Percentiles rank a stretch among this genome's conserved stretches.
phyloP scores from a whole-genome alignment of 2,329 filamentous ascomycete genomes.

The Phyllosticta citriasiana region DNA sequence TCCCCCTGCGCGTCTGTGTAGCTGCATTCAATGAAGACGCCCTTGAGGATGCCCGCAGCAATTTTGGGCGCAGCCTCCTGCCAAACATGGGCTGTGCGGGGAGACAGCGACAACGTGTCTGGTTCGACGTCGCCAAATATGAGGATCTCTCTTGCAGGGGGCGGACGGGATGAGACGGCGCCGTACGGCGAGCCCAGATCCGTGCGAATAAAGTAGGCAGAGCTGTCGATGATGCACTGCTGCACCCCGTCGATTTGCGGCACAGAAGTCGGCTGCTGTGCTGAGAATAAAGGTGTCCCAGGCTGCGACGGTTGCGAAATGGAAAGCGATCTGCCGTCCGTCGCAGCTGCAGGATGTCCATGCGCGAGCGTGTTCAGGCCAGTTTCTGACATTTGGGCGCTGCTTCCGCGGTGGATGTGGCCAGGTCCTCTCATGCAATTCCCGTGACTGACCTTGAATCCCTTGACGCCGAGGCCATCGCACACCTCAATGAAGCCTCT shows the following conservation, averaged over 20 bases:
- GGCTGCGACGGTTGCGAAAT: constrained; percentile 24
- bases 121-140: constrained; percentile 96
- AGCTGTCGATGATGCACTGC: constrained; percentile 71
- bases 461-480: constrained; percentile 80
- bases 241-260: constrained; percentile 18
- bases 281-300: constrained; percentile 24
- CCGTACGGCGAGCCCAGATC: constrained; percentile 27
- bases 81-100: constrained; percentile 78
- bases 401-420: constrained; percentile 34
- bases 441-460: constrained; percentile 81
- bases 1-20: constrained; percentile 74
- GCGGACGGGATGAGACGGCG: constrained; percentile 12
- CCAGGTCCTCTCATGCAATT: constrained; percentile 61
- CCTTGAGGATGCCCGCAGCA: constrained; percentile 57
- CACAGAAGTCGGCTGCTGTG: constrained; percentile 4
- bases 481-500: constrained; percentile 81
- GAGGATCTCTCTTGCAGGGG: constrained; percentile 55
- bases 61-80: constrained; percentile 81
- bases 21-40: constrained; percentile 92
- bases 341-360: constrained; percentile 13
- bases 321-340: constrained; percentile 24
- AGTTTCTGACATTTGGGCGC: constrained; percentile 30
- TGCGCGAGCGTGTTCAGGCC: constrained; percentile 15
- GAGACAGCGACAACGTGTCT: constrained; percentile 70
- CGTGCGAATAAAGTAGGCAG: constrained; percentile 86